Evolutionary conservation across 2,329 filamentous ascomycete species (phyloP).

Genomic region (Trichoderma pleuroti): DNA sequence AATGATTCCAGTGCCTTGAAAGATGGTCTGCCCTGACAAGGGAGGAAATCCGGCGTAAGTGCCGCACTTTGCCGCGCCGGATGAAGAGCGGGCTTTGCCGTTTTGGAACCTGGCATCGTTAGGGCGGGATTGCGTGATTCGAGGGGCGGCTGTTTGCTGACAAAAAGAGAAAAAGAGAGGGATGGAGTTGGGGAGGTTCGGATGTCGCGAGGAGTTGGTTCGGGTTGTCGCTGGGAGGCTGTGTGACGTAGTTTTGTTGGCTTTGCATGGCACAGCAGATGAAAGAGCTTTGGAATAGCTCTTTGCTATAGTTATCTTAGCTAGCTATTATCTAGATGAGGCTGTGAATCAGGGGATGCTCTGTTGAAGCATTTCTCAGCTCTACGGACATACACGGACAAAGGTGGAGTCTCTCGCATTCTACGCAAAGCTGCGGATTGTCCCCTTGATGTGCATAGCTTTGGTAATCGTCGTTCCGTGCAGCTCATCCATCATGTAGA

Average conservation of each 20-base stretch:
- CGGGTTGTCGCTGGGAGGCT: background rate
- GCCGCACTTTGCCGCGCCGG: background rate
- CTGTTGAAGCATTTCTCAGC: background rate
- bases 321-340: background rate
- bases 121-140: slow-evolving; percentile 10
- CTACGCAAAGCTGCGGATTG: background rate
- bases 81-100: background rate
- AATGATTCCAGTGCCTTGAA: background rate
- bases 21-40: background rate
- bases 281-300: background rate
- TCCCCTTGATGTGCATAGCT: background rate
- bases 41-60: background rate
- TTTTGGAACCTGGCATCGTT: background rate
- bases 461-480: background rate
- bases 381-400: background rate
- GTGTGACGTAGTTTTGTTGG: background rate
- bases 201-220: background rate
- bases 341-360: background rate
- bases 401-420: background rate
- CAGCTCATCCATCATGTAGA: background rate
- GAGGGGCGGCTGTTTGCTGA: background rate
- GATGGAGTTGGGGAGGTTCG: background rate
- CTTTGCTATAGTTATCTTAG: background rate
- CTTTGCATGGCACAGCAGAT: background rate
- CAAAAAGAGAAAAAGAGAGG: background rate